phyloP scores from a whole-genome alignment of 75 land plant species.

The Selaginella tamariscina region DNA sequence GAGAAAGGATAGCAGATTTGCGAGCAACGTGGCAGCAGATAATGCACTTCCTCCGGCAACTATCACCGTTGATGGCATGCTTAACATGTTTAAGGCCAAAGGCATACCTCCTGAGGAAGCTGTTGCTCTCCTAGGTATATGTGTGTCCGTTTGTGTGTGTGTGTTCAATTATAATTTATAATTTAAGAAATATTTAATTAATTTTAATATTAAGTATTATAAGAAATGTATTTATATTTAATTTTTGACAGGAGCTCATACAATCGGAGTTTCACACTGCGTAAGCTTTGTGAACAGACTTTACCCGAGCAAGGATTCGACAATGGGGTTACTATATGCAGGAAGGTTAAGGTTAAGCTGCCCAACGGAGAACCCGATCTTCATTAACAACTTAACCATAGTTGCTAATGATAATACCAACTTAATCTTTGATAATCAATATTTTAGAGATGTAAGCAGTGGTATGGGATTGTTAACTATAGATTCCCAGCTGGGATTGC shows the following conservation, averaged over 20 bases:
- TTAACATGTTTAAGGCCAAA: constrained; percentile 38
- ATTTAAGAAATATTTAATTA: too few species aligned
- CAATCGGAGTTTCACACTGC: constrained; percentile 47
- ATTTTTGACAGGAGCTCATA: constrained; percentile 59
- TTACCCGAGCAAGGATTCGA: constrained; percentile 14
- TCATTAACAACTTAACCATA: constrained; percentile 15
- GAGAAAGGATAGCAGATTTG: constrained; percentile 24
- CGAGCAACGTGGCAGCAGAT: constrained; percentile 27
- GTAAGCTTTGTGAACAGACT: constrained; percentile 24
- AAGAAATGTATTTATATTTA: too few species aligned
- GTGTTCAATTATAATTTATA: too few species aligned
- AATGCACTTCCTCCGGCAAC: constrained; percentile 43
- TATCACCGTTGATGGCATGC: constrained; percentile 43
- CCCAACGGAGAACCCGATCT: constrained; percentile 17
- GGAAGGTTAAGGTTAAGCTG: constrained; percentile 23
- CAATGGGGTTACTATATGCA: neutral
- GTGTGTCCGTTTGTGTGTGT: neutral
- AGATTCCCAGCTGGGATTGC: constrained; percentile 34
- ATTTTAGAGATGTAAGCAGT: constrained; percentile 36
- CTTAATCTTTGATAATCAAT: constrained; percentile 41
- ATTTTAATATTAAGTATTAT: too few species aligned
- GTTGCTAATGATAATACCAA: constrained; percentile 29
- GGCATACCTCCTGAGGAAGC: constrained; percentile 47
- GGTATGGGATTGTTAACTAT: constrained; percentile 52
- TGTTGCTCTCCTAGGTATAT: constrained; percentile 57